phyloP scores from a whole-genome alignment of 495 filamentous ascomycete species.

The Copromyces sp. region DNA sequence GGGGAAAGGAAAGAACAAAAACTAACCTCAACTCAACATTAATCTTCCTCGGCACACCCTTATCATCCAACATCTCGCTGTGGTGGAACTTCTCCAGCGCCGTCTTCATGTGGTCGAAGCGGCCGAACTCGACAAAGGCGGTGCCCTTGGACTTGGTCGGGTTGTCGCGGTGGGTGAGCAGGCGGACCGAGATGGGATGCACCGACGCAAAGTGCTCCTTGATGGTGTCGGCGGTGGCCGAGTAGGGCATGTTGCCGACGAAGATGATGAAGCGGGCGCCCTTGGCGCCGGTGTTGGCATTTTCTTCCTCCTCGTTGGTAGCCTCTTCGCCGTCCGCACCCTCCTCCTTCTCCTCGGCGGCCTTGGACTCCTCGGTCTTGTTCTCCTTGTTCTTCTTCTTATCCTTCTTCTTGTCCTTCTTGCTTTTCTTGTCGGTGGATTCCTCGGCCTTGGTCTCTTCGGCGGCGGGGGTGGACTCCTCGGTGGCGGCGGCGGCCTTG shows the following conservation, averaged over 20 bases:
- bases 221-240: constrained; percentile 57
- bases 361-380: constrained; percentile 6
- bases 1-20: background rate
- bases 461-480: constrained; percentile 4
- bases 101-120: constrained; percentile 87
- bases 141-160: constrained; percentile 68
- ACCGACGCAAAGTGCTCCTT: constrained; percentile 68
- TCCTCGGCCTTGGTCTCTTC: constrained; percentile 15
- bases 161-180: constrained; percentile 60
- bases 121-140: constrained; percentile 87
- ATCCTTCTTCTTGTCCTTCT: constrained; percentile 19
- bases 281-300: constrained; percentile 24
- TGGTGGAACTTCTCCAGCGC: constrained; percentile 86
- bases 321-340: constrained; percentile 11
- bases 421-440: constrained; percentile 24
- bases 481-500: constrained; percentile 16
- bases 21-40: constrained; percentile 87
- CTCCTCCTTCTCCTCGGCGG: background rate
- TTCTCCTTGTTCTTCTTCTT: constrained; percentile 12
- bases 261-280: constrained; percentile 71
- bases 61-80: constrained; percentile 63
- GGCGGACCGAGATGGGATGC: constrained; percentile 60
- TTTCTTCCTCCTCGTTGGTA: constrained; percentile 5
- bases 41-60: constrained; percentile 52
- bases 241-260: constrained; percentile 85